Percentiles rank a stretch among this genome's conserved stretches.
These are phyloP conservation scores for Xylaria curta DNA, from an alignment of 495 filamentous ascomycete genomes.

Conservation along the genomic window DNA sequence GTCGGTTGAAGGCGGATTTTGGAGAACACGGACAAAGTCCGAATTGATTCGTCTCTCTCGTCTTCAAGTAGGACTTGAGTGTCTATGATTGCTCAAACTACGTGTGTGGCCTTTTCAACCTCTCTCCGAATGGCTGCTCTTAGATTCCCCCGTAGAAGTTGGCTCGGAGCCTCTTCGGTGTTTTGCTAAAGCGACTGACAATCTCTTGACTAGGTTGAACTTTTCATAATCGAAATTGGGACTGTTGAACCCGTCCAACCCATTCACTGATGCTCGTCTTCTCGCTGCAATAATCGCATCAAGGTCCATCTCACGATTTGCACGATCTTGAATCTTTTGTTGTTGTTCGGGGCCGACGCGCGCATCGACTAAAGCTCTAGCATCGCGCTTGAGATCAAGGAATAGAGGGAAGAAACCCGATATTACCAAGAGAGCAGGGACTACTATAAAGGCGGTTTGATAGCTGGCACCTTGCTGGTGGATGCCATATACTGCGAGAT, in stretches of 20 bases:
- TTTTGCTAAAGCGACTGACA: conserved; percentile 34
- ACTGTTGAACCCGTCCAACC: conserved; percentile 20
- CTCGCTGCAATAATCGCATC: conserved; percentile 40
- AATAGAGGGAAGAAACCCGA: conserved; percentile 48
- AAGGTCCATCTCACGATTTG: conserved; percentile 40
- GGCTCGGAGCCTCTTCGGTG: conserved; percentile 32
- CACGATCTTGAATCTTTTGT: conserved; percentile 38
- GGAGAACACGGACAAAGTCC: not conserved
- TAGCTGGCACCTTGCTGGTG: conserved; percentile 38
- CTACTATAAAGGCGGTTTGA: conserved; percentile 44
- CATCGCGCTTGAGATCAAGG: conserved; percentile 46
- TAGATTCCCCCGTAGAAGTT: conserved; percentile 26
- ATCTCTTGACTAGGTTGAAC: conserved; percentile 30
- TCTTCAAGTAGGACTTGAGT: not conserved
- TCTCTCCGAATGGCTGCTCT: conserved; percentile 29
- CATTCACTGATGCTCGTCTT: conserved; percentile 34
- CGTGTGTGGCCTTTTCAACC: not conserved
- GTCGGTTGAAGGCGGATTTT: not conserved
- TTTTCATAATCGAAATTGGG: conserved; percentile 25
- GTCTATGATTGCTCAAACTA: not conserved
- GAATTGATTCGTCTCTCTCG: not conserved
- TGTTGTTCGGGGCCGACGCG: conserved; percentile 38
- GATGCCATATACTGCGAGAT: conserved; percentile 45
- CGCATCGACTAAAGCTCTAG: conserved; percentile 46
- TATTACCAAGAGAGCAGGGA: conserved; percentile 43